Percentiles rank a stretch among this genome's conserved stretches.
Conservation (phyloP, 345 rosid genomes). For the Arabis hirsuta region DNA sequence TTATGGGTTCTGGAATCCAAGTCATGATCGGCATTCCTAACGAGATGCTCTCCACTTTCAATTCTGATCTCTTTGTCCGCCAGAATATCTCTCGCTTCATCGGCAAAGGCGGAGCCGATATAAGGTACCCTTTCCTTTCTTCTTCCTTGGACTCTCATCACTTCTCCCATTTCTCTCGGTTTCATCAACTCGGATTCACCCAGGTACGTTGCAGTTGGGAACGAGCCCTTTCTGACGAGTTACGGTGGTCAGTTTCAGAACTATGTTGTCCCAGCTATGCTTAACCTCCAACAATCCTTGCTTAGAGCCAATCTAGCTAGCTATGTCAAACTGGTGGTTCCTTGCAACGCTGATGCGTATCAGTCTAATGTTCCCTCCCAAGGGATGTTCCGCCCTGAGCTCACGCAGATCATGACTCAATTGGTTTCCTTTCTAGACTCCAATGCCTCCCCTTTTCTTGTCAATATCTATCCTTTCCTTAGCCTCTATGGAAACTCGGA, state of each 20-base stretch:
- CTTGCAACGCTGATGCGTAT: slow-evolving; percentile 97
- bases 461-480: slow-evolving; percentile 94
- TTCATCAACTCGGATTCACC: no score
- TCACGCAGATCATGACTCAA: slow-evolving; percentile 81
- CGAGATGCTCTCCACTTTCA: slow-evolving; percentile 62
- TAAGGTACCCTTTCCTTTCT: slow-evolving; percentile 53
- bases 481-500: slow-evolving; percentile 88
- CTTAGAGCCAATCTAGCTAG: slow-evolving; percentile 80
- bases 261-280: slow-evolving; percentile 77
- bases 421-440: slow-evolving; percentile 82
- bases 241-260: slow-evolving; percentile 72
- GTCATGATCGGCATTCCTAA: slow-evolving; percentile 95
- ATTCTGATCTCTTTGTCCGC: slow-evolving; percentile 76
- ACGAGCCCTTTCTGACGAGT: slow-evolving; percentile 88
- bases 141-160: no score
- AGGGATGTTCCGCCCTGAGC: slow-evolving; percentile 87
- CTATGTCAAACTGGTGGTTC: slow-evolving; percentile 83
- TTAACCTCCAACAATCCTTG: slow-evolving; percentile 84
- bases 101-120: slow-evolving; percentile 78
- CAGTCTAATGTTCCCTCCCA: slow-evolving; percentile 83
- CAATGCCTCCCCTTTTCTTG: slow-evolving; percentile 87
- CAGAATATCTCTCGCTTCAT: slow-evolving; percentile 78
- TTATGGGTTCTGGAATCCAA: slow-evolving; percentile 82
- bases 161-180: no score
- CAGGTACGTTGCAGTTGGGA: slow-evolving; percentile 84